Percentiles rank a stretch among this genome's conserved stretches.
Conservation (phyloP, 345 rosid species). For the Raphanus sativus region DNA sequence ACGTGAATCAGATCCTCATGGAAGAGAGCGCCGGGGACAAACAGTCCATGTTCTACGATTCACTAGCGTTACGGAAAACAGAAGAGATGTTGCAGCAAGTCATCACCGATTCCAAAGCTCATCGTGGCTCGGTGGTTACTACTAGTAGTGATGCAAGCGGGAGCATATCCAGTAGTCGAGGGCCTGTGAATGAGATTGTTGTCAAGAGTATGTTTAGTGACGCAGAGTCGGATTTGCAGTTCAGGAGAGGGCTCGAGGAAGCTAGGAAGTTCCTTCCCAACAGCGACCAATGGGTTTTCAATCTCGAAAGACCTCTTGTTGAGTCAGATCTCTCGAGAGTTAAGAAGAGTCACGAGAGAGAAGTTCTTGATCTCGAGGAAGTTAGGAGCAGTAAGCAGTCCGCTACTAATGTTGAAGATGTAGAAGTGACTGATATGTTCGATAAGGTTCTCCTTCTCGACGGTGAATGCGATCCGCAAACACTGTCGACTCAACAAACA, state of each 20-base stretch:
- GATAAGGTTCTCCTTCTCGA: conserved; percentile 60
- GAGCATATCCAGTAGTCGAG: conserved; percentile 1
- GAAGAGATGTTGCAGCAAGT: conserved; percentile 64
- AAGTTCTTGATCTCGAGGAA: conserved; percentile 52
- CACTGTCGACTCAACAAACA: background rate
- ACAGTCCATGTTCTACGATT: conserved; percentile 57
- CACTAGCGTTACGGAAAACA: conserved; percentile 60
- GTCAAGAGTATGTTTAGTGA: conserved; percentile 57
- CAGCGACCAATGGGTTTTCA: conserved; percentile 43
- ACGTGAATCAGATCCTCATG: conserved; percentile 67
- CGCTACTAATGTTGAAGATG: conserved; percentile 51
- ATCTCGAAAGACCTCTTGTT: conserved; percentile 25
- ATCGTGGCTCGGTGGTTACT: conserved; percentile 27
- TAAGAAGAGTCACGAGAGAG: conserved; percentile 60
- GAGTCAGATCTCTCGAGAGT: conserved; percentile 29
- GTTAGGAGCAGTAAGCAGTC: conserved; percentile 65
- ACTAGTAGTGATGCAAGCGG: conserved; percentile 21
- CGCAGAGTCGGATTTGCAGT: conserved; percentile 43
- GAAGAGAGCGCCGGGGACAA: conserved; percentile 71
- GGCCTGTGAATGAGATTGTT: conserved; percentile 37
- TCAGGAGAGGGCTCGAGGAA: conserved; percentile 45
- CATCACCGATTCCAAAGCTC: conserved; percentile 43
- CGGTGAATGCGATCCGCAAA: conserved; percentile 13
- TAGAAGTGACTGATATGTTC: conserved; percentile 62
- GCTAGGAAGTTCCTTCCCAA: conserved; percentile 75